phyloP scores from a whole-genome alignment of 345 rosid species.

The Dipteronia dyeriana region DNA sequence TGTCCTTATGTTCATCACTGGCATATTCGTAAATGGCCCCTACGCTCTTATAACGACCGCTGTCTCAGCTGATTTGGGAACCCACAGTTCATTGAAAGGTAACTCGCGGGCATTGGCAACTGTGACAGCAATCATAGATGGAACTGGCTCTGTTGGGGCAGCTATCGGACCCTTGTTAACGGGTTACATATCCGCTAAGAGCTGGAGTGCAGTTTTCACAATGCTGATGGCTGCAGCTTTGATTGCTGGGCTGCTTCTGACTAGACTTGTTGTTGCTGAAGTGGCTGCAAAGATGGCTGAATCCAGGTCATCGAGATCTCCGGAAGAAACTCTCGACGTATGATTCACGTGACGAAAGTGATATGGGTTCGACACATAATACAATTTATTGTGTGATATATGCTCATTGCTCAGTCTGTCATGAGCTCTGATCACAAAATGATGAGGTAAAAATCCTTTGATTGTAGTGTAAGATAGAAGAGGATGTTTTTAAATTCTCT shows the following conservation, averaged over 20 bases:
- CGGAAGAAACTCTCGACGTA: slow-evolving; percentile 26
- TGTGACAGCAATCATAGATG: slow-evolving; percentile 94
- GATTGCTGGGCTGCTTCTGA: slow-evolving; percentile 73
- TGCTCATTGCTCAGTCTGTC: slow-evolving; percentile 9
- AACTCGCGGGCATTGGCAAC: slow-evolving; percentile 93
- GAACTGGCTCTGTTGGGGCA: slow-evolving; percentile 97
- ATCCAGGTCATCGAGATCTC: slow-evolving; percentile 39
- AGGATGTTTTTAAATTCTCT: slow-evolving; percentile 25
- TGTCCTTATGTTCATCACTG: slow-evolving; percentile 73
- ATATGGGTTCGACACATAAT: background rate
- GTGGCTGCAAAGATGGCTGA: slow-evolving; percentile 65
- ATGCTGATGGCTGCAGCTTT: slow-evolving; percentile 95
- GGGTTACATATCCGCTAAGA: slow-evolving; percentile 79
- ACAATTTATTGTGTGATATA: background rate
- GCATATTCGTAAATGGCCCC: slow-evolving; percentile 92
- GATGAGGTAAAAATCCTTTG: slow-evolving; percentile 24
- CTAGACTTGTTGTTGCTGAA: slow-evolving; percentile 78
- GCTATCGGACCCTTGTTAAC: slow-evolving; percentile 93
- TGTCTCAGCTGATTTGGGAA: slow-evolving; percentile 92
- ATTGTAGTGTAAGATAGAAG: slow-evolving; percentile 16
- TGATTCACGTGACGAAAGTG: background rate
- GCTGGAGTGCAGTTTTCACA: slow-evolving; percentile 88
- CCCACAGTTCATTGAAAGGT: slow-evolving; percentile 86
- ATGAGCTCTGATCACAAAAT: slow-evolving; percentile 10
- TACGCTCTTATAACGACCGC: slow-evolving; percentile 96